These are phyloP conservation scores for Penicillium sp. DNA, from an alignment of 2,329 filamentous ascomycete species.

Conservation along the genomic window DNA sequence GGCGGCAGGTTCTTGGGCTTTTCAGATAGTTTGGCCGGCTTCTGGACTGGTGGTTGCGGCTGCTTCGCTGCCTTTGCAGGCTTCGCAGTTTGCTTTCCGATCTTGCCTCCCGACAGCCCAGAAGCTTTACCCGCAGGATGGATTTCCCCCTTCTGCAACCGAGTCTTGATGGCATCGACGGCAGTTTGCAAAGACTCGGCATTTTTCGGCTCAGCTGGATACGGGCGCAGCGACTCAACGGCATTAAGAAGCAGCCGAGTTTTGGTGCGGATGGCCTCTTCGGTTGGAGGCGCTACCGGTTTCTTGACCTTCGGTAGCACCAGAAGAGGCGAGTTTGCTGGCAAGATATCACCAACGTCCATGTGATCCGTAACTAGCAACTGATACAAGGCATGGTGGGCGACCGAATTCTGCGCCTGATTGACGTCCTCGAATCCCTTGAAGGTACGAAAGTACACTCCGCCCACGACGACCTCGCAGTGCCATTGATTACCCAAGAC, in stretches of 20 bases:
- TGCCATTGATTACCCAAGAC: constrained; percentile 23
- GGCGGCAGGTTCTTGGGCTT: not conserved
- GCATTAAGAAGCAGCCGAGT: not conserved
- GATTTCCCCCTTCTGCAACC: not conserved
- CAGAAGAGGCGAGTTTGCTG: not conserved
- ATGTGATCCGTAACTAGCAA: constrained; percentile 26
- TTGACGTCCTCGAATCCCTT: constrained; percentile 24
- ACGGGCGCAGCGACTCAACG: not conserved
- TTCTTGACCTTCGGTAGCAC: not conserved
- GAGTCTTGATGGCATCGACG: not conserved
- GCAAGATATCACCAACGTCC: not conserved
- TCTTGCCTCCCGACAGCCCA: not conserved
- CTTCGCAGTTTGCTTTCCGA: not conserved
- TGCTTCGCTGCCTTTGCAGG: not conserved
- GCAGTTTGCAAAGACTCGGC: not conserved
- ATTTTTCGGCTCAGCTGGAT: not conserved
- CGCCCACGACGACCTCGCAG: constrained; percentile 36
- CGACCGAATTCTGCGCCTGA: constrained; percentile 38
- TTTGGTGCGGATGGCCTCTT: not conserved
- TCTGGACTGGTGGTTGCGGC: not conserved
- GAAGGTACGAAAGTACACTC: constrained; percentile 27
- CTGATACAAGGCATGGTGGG: constrained; percentile 37
- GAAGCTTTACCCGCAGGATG: not conserved
- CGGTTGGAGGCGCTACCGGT: constrained; percentile 5
- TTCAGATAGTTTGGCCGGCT: not conserved